Percentiles rank a stretch among this genome's conserved stretches.
phyloP scores from a whole-genome alignment of 1,139 yeast species.

The Pneumocystis wakefieldiae region DNA sequence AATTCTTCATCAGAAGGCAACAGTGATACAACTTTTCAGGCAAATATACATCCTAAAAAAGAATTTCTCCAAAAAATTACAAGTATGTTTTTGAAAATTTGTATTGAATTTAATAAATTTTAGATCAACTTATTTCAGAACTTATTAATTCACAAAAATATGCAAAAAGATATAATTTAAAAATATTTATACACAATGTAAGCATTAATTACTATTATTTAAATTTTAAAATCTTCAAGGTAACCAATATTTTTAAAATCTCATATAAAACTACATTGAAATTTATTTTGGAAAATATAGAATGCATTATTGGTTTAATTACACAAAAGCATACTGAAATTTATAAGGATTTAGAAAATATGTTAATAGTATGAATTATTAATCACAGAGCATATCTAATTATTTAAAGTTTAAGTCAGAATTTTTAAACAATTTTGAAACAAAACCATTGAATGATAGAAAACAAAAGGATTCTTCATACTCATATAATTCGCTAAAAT shows the following conservation, averaged over 20 bases:
- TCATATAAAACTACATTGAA: not conserved
- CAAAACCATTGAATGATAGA: not conserved
- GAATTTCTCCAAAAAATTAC: not conserved
- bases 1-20: not conserved
- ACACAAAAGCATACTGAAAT: not conserved
- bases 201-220: not conserved
- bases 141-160: not conserved
- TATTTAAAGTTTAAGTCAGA: not conserved
- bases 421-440: not conserved
- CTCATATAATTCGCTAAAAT: not conserved
- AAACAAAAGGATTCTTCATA: not conserved
- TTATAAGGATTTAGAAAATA: not conserved
- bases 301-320: not conserved
- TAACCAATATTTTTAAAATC: not conserved
- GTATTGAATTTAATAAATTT: not conserved
- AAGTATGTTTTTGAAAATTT: not conserved
- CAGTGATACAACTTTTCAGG: not conserved
- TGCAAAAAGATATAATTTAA: not conserved
- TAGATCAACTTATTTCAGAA: not conserved
- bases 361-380: not conserved
- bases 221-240: not conserved
- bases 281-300: not conserved
- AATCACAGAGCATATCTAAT: not conserved
- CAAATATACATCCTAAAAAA: not conserved
- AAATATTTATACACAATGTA: not conserved